phyloP scores from a whole-genome alignment of 2,329 filamentous ascomycete species.

The Tolypocladium ovalisporum region DNA sequence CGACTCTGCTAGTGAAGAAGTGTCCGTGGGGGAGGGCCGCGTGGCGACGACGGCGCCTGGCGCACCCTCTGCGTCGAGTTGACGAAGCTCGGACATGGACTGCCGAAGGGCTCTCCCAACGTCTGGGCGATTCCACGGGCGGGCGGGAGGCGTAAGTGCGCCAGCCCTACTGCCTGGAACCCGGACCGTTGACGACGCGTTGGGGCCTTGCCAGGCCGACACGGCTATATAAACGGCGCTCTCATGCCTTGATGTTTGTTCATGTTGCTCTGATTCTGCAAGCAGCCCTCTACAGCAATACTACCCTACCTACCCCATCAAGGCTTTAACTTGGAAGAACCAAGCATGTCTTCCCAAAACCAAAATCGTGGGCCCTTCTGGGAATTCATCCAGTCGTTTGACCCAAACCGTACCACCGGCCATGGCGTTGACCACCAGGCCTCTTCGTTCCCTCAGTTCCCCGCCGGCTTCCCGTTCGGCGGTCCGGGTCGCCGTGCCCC shows the following conservation, averaged over 20 bases:
- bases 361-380: constrained; percentile 12
- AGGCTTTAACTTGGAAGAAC: neutral
- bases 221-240: neutral
- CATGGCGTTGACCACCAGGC: constrained; percentile 26
- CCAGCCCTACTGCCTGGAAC: neutral
- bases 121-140: neutral
- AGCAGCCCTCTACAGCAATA: neutral
- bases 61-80: neutral
- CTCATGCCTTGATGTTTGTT: neutral
- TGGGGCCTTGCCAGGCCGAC: neutral
- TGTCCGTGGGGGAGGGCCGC: neutral
- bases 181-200: neutral
- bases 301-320: neutral
- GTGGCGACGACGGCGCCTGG: neutral
- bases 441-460: constrained; percentile 12
- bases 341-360: constrained; percentile 12
- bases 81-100: neutral
- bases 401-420: constrained; percentile 18
- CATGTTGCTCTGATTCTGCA: neutral
- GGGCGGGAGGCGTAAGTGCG: neutral
- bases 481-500: constrained; percentile 4
- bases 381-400: constrained; percentile 24
- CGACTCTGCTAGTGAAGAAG: neutral
- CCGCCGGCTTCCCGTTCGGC: constrained; percentile 23
- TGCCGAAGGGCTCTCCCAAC: neutral